Conservation (phyloP, 1,139 yeast genomes). For the Zygosaccharomyces pseudobailii region DNA sequence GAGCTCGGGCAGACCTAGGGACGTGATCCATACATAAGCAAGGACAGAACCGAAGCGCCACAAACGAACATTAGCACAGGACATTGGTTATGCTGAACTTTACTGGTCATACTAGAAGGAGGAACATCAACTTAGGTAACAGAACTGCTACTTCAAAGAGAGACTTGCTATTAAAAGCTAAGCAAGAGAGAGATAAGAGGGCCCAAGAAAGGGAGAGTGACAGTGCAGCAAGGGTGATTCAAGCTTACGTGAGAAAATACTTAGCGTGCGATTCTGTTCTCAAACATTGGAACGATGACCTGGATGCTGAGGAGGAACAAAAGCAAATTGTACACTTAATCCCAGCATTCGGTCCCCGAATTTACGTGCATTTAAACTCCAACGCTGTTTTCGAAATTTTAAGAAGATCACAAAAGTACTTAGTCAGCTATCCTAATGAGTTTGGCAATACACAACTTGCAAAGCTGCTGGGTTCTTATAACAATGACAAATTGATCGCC, state of each 20-base stretch:
- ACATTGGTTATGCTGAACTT: conserved; percentile 43
- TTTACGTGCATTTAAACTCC: conserved; percentile 19
- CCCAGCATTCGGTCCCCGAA: conserved; percentile 24
- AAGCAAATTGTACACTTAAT: conserved; percentile 9
- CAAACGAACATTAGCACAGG: background rate
- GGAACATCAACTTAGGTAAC: conserved; percentile 76
- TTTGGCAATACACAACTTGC: conserved; percentile 15
- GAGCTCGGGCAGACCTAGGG: background rate
- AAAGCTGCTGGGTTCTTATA: conserved; percentile 8
- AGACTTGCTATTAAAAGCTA: conserved; percentile 55
- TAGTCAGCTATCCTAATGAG: conserved; percentile 6
- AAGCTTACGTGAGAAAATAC: conserved; percentile 41
- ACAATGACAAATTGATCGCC: conserved; percentile 11
- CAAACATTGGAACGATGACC: conserved; percentile 10
- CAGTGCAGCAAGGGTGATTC: conserved; percentile 47
- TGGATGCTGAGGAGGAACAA: conserved; percentile 1
- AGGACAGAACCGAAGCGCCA: background rate
- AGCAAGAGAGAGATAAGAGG: conserved; percentile 60
- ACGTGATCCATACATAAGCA: background rate
- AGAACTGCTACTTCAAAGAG: conserved; percentile 22
- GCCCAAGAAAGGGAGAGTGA: conserved; percentile 50
- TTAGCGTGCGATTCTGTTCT: conserved; percentile 31
- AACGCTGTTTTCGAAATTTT: conserved; percentile 7
- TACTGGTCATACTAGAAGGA: conserved; percentile 56
- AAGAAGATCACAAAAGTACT: conserved; percentile 1